Evolutionary conservation across 371 early-diverging fungal genomes (phyloP).

Genomic region (Coemansia sp.): DNA sequence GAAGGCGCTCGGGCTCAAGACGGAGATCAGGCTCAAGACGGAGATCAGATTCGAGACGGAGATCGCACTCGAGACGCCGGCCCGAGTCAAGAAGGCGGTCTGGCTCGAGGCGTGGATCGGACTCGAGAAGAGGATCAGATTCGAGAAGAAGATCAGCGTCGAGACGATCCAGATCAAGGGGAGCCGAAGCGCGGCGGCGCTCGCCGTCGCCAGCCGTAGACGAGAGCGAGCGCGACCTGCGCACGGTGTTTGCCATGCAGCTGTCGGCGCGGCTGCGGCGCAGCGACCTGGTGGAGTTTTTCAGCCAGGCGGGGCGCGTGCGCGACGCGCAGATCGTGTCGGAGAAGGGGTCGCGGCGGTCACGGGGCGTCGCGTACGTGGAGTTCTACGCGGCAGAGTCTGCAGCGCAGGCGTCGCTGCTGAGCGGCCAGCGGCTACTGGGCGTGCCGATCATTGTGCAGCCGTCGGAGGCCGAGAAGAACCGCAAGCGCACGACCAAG

Average conservation of each 20-base stretch:
- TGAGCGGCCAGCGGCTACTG: slow-evolving; percentile 88
- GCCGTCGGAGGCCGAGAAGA: slow-evolving; percentile 91
- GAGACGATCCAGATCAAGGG: background rate
- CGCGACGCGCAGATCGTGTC: slow-evolving; percentile 86
- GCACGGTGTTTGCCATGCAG: slow-evolving; percentile 95
- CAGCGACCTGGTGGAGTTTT: slow-evolving; percentile 87
- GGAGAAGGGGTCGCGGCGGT: slow-evolving; percentile 84
- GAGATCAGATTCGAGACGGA: no score
- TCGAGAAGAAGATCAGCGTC: no score
- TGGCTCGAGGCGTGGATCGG: no score
- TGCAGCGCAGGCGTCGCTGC: slow-evolving; percentile 77
- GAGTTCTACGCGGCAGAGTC: slow-evolving; percentile 90
- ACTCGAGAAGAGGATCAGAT: no score
- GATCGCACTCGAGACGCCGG: no score
- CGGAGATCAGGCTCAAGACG: slow-evolving; percentile 13
- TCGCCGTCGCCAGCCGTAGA: slow-evolving; percentile 73
- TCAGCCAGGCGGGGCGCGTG: slow-evolving; percentile 79
- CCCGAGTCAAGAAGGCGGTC: no score
- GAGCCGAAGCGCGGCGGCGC: slow-evolving; percentile 27
- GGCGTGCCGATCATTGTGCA: slow-evolving; percentile 94
- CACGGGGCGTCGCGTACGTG: slow-evolving; percentile 90
- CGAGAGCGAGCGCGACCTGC: slow-evolving; percentile 77
- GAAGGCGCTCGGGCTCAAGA: slow-evolving; percentile 13
- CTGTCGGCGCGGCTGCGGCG: slow-evolving; percentile 77
- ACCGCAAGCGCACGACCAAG: slow-evolving; percentile 64